Percentiles rank a stretch among this genome's conserved stretches.
Conservation (phyloP, 768 basidiomycete species). For the Tricholoma terreum region DNA sequence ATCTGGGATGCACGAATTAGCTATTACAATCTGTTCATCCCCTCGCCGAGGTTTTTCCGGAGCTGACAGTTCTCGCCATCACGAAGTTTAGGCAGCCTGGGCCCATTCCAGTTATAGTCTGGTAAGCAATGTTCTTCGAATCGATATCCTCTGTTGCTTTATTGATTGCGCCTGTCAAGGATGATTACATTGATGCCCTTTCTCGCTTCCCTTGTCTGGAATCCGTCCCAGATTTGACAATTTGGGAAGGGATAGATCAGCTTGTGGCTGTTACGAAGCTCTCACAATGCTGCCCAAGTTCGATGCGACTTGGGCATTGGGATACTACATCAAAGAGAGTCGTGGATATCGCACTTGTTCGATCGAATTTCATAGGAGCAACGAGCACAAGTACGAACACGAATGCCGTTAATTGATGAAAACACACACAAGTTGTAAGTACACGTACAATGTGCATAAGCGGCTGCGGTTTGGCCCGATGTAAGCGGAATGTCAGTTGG, state of each 20-base stretch:
- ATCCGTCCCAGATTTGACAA: slow-evolving; percentile 14
- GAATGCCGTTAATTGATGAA: background rate
- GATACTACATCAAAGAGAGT: background rate
- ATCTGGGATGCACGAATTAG: slow-evolving; percentile 17
- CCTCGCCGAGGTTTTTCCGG: slow-evolving; percentile 17
- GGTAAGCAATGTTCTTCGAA: slow-evolving; percentile 13
- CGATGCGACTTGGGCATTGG: slow-evolving; percentile 14
- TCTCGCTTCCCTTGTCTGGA: slow-evolving; percentile 15
- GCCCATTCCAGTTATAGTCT: slow-evolving; percentile 7
- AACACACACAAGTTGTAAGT: background rate
- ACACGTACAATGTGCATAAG: background rate
- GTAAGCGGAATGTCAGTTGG: background rate
- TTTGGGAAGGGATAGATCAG: slow-evolving; percentile 15
- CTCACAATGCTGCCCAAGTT: slow-evolving; percentile 8
- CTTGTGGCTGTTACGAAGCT: slow-evolving; percentile 6
- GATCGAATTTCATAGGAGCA: too few species aligned
- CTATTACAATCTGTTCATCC: slow-evolving; percentile 16
- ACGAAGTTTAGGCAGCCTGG: slow-evolving; percentile 15
- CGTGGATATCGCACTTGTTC: slow-evolving; percentile 13
- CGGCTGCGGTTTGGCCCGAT: background rate
- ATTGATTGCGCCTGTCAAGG: slow-evolving; percentile 6
- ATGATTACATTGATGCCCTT: slow-evolving; percentile 20
- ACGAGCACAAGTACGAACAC: background rate
- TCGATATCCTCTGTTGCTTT: background rate
- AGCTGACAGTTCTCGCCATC: slow-evolving; percentile 18